These are phyloP conservation scores for Backusella australiensis DNA, from an alignment of 192 early-diverging fungal species.

Conservation along the genomic window DNA sequence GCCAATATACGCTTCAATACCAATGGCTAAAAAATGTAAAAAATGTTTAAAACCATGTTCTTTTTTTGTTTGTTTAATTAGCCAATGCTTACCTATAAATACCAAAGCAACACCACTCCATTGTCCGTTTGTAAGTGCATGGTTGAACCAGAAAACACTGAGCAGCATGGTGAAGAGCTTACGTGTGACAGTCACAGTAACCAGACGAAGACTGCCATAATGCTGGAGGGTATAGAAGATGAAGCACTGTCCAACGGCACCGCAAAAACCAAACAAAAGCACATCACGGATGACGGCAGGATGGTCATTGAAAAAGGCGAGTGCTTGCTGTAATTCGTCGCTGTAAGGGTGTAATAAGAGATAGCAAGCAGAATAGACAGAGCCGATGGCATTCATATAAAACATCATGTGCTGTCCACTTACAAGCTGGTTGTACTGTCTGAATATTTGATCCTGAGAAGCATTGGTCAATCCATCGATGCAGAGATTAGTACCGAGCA, in stretches of 20 bases:
- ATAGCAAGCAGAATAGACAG: constrained; percentile 70
- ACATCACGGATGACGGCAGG: constrained; percentile 84
- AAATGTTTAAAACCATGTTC: background rate
- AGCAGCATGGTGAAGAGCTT: constrained; percentile 96
- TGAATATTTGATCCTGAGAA: constrained; percentile 94
- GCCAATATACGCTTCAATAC: constrained; percentile 75
- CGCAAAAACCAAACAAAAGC: constrained; percentile 85
- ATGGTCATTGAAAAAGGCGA: constrained; percentile 72
- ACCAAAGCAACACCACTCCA: constrained; percentile 87
- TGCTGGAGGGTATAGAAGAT: constrained; percentile 92
- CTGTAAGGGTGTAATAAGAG: constrained; percentile 72
- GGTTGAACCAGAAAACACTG: constrained; percentile 86
- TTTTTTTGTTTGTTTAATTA: background rate
- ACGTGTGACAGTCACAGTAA: constrained; percentile 94
- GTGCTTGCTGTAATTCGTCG: constrained; percentile 70
- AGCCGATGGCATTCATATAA: constrained; percentile 87
- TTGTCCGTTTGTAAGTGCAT: constrained; percentile 73
- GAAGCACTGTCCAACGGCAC: constrained; percentile 97
- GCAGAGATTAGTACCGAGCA: constrained; percentile 82
- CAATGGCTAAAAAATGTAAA: constrained; percentile 42
- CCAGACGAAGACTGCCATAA: constrained; percentile 86
- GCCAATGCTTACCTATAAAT: constrained; percentile 63
- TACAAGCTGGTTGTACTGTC: constrained; percentile 59
- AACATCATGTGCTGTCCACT: constrained; percentile 97
- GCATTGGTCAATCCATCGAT: constrained; percentile 96